Evolutionary conservation across 2,329 filamentous ascomycete genomes (phyloP).

Genomic region (Trichoderma semiorbis): DNA sequence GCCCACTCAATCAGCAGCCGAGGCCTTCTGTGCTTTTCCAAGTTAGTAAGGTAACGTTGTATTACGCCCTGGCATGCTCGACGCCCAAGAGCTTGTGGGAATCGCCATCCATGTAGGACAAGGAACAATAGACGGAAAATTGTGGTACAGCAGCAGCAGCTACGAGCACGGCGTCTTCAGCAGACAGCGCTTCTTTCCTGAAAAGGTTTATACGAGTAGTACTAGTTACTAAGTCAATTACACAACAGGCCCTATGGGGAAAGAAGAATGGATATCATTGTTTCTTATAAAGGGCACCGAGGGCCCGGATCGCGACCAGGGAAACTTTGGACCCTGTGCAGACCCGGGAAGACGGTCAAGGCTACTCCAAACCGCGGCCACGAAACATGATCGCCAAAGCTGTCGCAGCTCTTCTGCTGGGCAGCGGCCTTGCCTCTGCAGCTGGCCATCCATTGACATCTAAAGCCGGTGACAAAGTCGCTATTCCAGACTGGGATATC

Average conservation of each 20-base stretch:
- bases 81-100: background rate
- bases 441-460: constrained; percentile 23
- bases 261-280: background rate
- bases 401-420: constrained; percentile 10
- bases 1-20: background rate
- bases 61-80: background rate
- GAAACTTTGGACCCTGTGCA: background rate
- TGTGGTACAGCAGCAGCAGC: background rate
- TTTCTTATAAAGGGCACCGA: background rate
- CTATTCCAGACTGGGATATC: constrained; percentile 47
- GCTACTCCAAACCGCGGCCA: background rate
- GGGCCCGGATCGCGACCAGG: background rate
- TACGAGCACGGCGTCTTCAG: background rate
- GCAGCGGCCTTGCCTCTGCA: constrained; percentile 15
- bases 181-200: background rate
- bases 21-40: background rate
- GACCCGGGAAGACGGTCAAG: background rate
- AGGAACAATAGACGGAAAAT: background rate
- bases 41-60: constrained; percentile 17
- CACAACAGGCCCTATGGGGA: background rate
- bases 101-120: background rate
- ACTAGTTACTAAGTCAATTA: background rate
- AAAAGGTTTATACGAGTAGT: background rate
- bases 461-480: constrained; percentile 26
- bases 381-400: constrained; percentile 16